Evolutionary conservation across 257 asterid genomes (phyloP).

Genomic region (Ilex asprella): DNA sequence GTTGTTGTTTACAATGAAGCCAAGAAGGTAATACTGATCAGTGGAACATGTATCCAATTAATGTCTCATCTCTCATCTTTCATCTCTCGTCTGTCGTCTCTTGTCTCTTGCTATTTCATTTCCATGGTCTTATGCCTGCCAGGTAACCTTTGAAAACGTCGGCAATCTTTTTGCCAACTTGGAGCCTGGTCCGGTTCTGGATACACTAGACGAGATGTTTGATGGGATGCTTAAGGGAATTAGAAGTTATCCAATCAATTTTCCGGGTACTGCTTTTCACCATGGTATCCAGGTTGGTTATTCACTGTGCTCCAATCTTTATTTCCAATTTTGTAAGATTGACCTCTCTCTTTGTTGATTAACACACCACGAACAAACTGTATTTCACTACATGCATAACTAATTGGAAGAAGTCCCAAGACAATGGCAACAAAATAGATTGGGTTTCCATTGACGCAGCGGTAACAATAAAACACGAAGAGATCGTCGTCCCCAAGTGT

Average conservation of each 20-base stretch:
- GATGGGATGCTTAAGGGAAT: conserved; percentile 32
- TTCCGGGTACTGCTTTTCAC: conserved; percentile 43
- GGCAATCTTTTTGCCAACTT: conserved; percentile 47
- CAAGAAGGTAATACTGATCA: conserved; percentile 32
- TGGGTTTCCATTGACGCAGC: too few relatives aligned
- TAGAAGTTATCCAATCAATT: conserved; percentile 37
- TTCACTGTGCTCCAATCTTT: not conserved
- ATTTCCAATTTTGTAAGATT: too few relatives aligned
- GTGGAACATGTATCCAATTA: not conserved
- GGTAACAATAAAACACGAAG: too few relatives aligned
- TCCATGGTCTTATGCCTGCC: not conserved
- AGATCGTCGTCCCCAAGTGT: too few relatives aligned
- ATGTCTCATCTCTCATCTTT: not conserved
- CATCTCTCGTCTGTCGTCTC: too few relatives aligned
- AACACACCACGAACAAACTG: too few relatives aligned
- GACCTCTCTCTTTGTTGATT: not conserved
- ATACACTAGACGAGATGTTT: conserved; percentile 29
- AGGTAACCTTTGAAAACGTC: conserved; percentile 41
- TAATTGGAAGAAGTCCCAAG: too few relatives aligned
- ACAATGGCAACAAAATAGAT: too few relatives aligned
- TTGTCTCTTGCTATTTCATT: not conserved
- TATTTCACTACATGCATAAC: too few relatives aligned
- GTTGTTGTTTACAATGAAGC: conserved; percentile 31
- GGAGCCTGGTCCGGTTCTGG: conserved; percentile 38
- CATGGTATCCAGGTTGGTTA: conserved; percentile 30